Evolutionary conservation across 2,329 filamentous ascomycete genomes (phyloP).

Genomic region (Nemania sp.): DNA sequence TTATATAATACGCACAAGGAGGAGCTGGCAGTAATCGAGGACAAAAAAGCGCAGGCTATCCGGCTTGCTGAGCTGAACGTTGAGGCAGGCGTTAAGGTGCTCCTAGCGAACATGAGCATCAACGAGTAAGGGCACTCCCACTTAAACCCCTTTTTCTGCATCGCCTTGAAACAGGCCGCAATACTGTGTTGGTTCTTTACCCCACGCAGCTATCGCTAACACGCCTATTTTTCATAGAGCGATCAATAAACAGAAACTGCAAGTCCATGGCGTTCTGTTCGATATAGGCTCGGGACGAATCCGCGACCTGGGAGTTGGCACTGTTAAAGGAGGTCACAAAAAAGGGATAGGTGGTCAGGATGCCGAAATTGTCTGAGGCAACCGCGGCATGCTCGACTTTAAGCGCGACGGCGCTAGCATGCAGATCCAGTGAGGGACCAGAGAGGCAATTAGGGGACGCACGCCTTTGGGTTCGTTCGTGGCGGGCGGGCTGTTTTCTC

Average conservation of each 20-base stretch:
- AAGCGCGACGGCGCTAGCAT: conserved; percentile 42
- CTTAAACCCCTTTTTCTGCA: background rate
- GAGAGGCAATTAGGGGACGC: background rate
- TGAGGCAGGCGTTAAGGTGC: conserved; percentile 65
- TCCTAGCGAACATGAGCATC: conserved; percentile 43
- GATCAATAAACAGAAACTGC: conserved; percentile 68
- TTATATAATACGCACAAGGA: conserved; percentile 52
- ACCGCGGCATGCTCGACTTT: conserved; percentile 58
- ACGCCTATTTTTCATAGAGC: conserved; percentile 47
- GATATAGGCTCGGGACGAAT: conserved; percentile 60
- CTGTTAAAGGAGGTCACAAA: conserved; percentile 31
- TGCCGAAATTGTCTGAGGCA: conserved; percentile 49
- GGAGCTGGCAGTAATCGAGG: conserved; percentile 59
- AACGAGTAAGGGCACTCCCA: background rate
- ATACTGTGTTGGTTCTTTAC: background rate
- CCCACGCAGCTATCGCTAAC: background rate
- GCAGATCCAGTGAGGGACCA: conserved; percentile 30
- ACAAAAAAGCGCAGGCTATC: conserved; percentile 58
- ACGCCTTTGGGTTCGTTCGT: too few species aligned
- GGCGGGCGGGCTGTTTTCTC: too few species aligned
- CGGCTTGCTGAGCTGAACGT: conserved; percentile 81
- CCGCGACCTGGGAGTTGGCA: conserved; percentile 54
- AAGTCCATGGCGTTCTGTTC: conserved; percentile 79
- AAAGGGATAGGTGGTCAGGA: conserved; percentile 15
- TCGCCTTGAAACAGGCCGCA: background rate